Base-by-base conservation (phyloP, 208 protist genomes). In the Histomonas meleagridis region DNA sequence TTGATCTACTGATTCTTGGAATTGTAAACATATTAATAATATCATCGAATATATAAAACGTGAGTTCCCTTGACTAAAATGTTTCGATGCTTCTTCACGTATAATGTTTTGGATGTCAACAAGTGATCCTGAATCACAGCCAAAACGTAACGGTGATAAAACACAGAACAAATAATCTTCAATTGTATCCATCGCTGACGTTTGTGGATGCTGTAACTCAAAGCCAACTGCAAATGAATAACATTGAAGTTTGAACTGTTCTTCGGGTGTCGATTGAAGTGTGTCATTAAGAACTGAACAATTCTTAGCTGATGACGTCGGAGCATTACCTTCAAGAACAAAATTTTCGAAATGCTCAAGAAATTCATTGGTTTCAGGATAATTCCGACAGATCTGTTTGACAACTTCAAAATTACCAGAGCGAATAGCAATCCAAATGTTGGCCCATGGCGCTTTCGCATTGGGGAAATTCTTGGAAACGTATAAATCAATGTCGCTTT, bases 101-200 rank as follows among this genome's bases (percentile, higher is more conserved):
- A 86, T 21, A 18, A 46, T 32, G 0, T 51, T 14, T 55, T 86
- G 76, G 2, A 86, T 16, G 14, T 43, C 43, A 53, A 9, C 38
- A 4, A 51, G 32, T 18, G 38, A 4, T 38, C 40, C 18, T 38
- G 7, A n/a, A 38, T 86, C 76, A 38, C 16, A 43, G 18, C 40
- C 55, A n/a, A 43, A 86, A 26, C 76, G 38, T 32, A 55, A 26
- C 38, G 76, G 76, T 38, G 43, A 14, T 10, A 86, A 23, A 5
- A 55, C 32, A 14, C 26, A 86, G 16, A 86, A 86, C 9, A 86
- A 38, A 55, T 57, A 86, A 55, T 86, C 76, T 86, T 86, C 76
- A 38, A 46, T 16, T 18, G 40, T 51, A 28, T 51, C 2, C 2
- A 55, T 18, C 51, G 38, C 40, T n/a, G 21, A 51, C 7, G 46